Evolutionary conservation across 1,284 basidiomycete genomes (phyloP).

Genomic region (Anthracocystis panici-leucophaei): DNA sequence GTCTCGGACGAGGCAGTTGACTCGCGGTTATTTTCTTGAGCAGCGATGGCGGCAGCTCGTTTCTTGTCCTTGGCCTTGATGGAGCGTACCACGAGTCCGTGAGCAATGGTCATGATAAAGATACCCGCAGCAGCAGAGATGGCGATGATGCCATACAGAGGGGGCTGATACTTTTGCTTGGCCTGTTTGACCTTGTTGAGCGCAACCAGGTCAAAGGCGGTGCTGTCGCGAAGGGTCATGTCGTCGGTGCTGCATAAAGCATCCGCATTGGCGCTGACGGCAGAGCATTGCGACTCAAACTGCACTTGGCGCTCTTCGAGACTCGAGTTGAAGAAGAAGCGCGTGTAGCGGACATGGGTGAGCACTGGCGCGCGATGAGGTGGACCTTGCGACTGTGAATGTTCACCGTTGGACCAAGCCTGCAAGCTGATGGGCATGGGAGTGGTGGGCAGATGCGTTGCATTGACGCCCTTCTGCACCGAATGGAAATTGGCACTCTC

Average conservation of each 20-base stretch:
- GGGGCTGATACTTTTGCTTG: constrained; percentile 26
- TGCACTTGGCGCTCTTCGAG: constrained; percentile 44
- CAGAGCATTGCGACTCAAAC: constrained; percentile 51
- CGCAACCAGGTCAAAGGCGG: constrained; percentile 46
- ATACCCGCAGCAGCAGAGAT: constrained; percentile 47
- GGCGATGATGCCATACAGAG: constrained; percentile 46
- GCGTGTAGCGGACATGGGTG: constrained; percentile 55
- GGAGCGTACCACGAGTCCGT: constrained; percentile 49
- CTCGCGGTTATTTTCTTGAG: constrained; percentile 27
- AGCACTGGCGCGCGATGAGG: constrained; percentile 40
- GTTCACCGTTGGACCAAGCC: constrained; percentile 59
- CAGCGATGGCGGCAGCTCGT: constrained; percentile 35
- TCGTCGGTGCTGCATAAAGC: constrained; percentile 61
- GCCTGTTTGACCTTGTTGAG: constrained; percentile 23
- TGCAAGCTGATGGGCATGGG: constrained; percentile 55
- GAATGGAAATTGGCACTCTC: constrained; percentile 44
- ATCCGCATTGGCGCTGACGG: constrained; percentile 24
- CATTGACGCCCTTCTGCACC: constrained; percentile 40
- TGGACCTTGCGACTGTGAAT: constrained; percentile 52
- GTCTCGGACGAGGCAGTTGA: constrained; percentile 10
- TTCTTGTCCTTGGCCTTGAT: constrained; percentile 52
- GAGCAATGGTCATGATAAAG: constrained; percentile 55
- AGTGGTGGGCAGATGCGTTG: constrained; percentile 44
- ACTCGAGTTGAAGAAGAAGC: constrained; percentile 66
- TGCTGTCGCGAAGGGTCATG: constrained; percentile 53